Evolutionary conservation across 495 filamentous ascomycete species (phyloP).

Genomic region (Ramalina intermedia): DNA sequence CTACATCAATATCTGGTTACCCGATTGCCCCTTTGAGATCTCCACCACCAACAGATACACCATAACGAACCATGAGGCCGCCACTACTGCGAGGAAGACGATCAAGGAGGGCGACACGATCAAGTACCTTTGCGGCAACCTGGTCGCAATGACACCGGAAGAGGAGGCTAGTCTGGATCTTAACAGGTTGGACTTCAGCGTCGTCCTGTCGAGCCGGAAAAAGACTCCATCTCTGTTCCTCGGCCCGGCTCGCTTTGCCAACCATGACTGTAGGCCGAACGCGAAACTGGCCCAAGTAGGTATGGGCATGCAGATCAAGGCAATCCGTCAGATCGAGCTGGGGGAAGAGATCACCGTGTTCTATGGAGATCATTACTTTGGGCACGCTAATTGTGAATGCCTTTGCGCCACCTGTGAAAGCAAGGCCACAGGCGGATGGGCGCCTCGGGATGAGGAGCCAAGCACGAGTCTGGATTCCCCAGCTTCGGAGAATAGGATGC

Average conservation of each 20-base stretch:
- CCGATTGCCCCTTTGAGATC: conserved; percentile 89
- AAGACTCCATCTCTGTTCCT: conserved; percentile 81
- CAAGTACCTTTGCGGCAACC: conserved; percentile 79
- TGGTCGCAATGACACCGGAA: conserved; percentile 76
- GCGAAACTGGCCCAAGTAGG: conserved; percentile 69
- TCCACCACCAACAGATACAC: conserved; percentile 91
- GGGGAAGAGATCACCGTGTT: conserved; percentile 93
- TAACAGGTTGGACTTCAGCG: conserved; percentile 82
- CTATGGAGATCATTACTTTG: conserved; percentile 95
- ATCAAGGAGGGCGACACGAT: conserved; percentile 73
- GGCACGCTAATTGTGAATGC: conserved; percentile 87
- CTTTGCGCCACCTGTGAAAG: conserved; percentile 78
- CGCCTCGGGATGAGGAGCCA: conserved; percentile 9
- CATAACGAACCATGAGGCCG: conserved; percentile 75
- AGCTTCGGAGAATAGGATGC: background rate
- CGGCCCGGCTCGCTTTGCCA: conserved; percentile 88
- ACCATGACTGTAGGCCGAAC: conserved; percentile 94
- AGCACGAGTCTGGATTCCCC: background rate
- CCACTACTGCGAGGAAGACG: conserved; percentile 63
- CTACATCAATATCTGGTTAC: conserved; percentile 84
- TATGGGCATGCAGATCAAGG: conserved; percentile 73
- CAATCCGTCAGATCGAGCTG: conserved; percentile 61
- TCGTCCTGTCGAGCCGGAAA: conserved; percentile 83
- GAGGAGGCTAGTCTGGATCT: conserved; percentile 70
- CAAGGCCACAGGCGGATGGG: conserved; percentile 69